Base-by-base conservation (phyloP, 2,329 filamentous ascomycete genomes). In the Talaromyces sp. region DNA sequence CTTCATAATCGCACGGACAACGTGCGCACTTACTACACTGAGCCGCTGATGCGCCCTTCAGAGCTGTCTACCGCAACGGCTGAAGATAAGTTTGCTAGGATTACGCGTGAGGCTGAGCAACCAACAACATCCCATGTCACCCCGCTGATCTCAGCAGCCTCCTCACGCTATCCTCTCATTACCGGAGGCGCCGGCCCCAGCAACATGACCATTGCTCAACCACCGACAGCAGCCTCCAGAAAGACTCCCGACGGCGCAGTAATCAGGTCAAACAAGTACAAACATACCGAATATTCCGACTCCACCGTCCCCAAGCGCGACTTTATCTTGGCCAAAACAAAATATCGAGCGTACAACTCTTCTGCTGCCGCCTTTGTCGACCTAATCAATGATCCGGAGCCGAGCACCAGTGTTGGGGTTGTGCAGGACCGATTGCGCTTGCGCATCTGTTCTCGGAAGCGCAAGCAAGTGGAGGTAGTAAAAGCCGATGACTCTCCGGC, bases 11-110 rank as follows among this genome's bases (percentile, higher is more conserved):
- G 79, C 24, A 86, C 85, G 60, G 81, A 80, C 26, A 85, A 85
- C 60, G 79, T 81, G 46, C 81, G 88, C 27, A 89, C 83, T 0
- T 90, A 87, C 67, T 92, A 92, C 70, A 84, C 77, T 11, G 72
- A 78, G 48, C 70, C 72, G 5, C 69, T 79, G 11, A 67, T 68
- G 4, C 71, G 67, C 14, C 70, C 70, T 3, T 65, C 66, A 27
- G 67, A 72, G 51, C 8, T 14, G 21, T 8, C 38, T 12, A 24
- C 54, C 9, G n/a, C 19, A 27, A 38, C 5, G 38, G 21, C 43
- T 17, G 27, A 43, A 14, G 53, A 55, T n/a, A 7, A 41, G n/a
- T 41, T 12, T 41, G 29, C 35, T n/a, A 35, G 24, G 19, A 24
- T 9, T 43, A 50, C 46, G 24, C 19, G 35, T 17, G 57, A 56